Evolutionary conservation across 2,329 filamentous ascomycete species (phyloP).

Genomic region (Ophiostoma ulmi): DNA sequence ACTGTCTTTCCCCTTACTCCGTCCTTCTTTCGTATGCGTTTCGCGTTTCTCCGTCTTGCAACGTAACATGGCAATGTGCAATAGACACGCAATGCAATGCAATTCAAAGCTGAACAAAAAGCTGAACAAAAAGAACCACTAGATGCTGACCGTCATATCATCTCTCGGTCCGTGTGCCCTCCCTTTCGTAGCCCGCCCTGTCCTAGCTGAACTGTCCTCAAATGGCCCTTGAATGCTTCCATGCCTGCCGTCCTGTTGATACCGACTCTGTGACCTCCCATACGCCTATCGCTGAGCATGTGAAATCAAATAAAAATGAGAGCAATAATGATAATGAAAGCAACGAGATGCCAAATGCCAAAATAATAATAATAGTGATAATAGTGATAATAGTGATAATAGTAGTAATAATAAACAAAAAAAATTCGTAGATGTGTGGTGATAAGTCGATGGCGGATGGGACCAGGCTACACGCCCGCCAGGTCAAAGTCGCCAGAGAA

Average conservation of each 20-base stretch:
- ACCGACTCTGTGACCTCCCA: neutral
- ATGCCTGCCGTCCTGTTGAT: neutral
- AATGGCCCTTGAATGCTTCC: neutral
- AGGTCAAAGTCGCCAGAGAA: constrained; percentile 58
- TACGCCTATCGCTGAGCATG: neutral
- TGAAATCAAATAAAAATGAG: neutral
- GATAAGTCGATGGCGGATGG: no score
- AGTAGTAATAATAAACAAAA: neutral
- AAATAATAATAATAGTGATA: neutral
- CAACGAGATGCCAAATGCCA: neutral
- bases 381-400: neutral
- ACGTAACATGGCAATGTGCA: neutral
- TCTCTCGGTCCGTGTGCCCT: neutral
- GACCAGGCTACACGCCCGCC: constrained; percentile 32
- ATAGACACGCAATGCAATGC: neutral
- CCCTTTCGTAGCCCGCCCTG: neutral
- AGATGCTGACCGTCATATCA: neutral
- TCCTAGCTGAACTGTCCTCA: no score
- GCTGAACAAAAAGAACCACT: neutral
- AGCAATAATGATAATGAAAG: neutral
- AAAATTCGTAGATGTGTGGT: neutral
- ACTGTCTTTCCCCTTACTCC: neutral
- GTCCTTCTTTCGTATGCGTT: no score
- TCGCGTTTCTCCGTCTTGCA: neutral
- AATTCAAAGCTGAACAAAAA: neutral